These are phyloP conservation scores for Citrus medica DNA, from an alignment of 345 rosid species.

Conservation along the genomic window DNA sequence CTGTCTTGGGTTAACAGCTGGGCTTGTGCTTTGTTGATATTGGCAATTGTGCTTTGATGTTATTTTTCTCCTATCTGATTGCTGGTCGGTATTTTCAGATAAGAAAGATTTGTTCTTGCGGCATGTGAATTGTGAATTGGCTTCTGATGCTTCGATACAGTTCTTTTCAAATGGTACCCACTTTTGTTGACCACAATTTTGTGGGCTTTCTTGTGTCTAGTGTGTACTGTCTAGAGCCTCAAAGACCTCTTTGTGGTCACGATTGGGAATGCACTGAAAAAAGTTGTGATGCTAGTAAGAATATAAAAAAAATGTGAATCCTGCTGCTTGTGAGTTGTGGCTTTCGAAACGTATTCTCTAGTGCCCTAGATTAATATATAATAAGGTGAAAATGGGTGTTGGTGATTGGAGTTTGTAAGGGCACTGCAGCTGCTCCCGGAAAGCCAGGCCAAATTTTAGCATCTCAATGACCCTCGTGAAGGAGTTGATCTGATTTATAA, in stretches of 20 bases:
- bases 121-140: not conserved
- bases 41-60: not conserved
- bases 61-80: too few species aligned
- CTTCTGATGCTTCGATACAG: not conserved
- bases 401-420: not conserved
- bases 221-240: conserved; percentile 3
- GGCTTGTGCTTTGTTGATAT: not conserved
- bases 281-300: not conserved
- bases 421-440: not conserved
- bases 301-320: not conserved
- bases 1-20: not conserved
- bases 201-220: conserved; percentile 3
- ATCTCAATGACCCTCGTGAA: not conserved
- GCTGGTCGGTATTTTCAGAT: not conserved
- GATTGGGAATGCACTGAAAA: not conserved
- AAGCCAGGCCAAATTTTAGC: not conserved
- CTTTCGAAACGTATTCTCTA: not conserved
- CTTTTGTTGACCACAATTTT: conserved; percentile 26
- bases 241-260: conserved; percentile 12
- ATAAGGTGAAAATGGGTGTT: not conserved
- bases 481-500: not conserved
- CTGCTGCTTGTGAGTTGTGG: conserved; percentile 13
- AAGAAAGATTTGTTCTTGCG: not conserved
- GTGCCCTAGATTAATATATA: not conserved
- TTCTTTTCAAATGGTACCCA: not conserved